Percentiles rank a stretch among this genome's conserved stretches.
Evolutionary conservation across 495 filamentous ascomycete species (phyloP).

Genomic region (Lepraria neglecta): DNA sequence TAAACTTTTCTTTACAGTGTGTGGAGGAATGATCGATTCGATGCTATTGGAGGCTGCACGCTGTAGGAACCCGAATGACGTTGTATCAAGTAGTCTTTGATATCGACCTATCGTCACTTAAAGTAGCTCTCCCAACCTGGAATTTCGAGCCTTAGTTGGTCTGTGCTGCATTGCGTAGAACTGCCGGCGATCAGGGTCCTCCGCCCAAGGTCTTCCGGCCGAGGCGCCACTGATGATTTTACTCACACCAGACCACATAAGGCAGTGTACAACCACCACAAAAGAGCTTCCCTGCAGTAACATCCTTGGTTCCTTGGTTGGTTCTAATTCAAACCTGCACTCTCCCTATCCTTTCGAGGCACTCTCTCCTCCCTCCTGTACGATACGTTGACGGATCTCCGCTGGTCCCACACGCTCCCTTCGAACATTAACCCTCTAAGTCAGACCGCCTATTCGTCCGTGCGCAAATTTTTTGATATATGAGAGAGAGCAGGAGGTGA

Average conservation of each 20-base stretch:
- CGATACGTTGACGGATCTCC: not conserved
- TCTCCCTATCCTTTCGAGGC: not conserved
- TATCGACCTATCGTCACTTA: too few species aligned
- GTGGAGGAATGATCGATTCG: too few species aligned
- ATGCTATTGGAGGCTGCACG: too few species aligned
- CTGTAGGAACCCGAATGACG: too few species aligned
- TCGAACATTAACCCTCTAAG: not conserved
- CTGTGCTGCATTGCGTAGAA: not conserved
- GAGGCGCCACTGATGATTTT: conserved; percentile 8
- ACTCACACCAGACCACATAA: conserved; percentile 2
- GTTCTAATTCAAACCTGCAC: not conserved
- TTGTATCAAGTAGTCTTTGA: too few species aligned
- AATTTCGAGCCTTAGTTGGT: too few species aligned
- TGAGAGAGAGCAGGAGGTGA: conserved; percentile 17
- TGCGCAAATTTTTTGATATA: not conserved
- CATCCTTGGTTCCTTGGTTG: conserved; percentile 3
- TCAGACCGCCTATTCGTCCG: not conserved
- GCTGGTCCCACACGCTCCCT: not conserved
- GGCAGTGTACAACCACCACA: conserved; percentile 3
- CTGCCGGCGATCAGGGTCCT: not conserved
- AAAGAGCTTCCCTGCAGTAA: conserved; percentile 2
- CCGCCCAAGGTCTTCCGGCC: conserved; percentile 1
- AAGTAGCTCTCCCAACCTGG: too few species aligned
- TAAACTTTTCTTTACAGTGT: too few species aligned
- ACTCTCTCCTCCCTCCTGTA: not conserved